These are phyloP conservation scores for Aspergillus felis DNA, from an alignment of 2,329 filamentous ascomycete genomes.

Conservation along the genomic window DNA sequence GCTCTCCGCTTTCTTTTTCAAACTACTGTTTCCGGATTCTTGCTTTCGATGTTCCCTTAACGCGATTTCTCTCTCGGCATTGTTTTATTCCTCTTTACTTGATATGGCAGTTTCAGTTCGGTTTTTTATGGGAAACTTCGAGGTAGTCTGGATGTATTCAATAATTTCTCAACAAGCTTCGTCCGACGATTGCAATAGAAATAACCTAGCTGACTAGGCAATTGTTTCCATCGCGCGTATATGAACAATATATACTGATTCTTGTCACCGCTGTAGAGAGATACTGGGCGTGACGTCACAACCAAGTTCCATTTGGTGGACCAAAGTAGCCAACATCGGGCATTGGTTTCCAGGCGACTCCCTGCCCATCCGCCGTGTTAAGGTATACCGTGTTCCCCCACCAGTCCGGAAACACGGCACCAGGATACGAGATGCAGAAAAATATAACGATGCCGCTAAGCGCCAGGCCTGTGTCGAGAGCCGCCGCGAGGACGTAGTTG, in stretches of 20 bases:
- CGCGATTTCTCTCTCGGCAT: constrained; percentile 4
- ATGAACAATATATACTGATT: neutral
- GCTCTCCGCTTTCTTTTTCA: constrained; percentile 5
- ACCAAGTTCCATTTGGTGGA: constrained; percentile 28
- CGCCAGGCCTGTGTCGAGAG: constrained; percentile 35
- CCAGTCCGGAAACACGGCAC: constrained; percentile 28
- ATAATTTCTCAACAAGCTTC: constrained; percentile 7
- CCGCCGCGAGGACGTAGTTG: constrained; percentile 42
- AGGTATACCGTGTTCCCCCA: constrained; percentile 32
- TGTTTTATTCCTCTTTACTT: constrained; percentile 7
- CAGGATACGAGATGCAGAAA: constrained; percentile 31
- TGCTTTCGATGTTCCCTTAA: constrained; percentile 2
- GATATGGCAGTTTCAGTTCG: constrained; percentile 6
- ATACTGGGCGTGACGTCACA: constrained; percentile 2
- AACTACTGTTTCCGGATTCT: constrained; percentile 6
- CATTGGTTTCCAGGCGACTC: constrained; percentile 24
- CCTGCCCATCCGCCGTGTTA: constrained; percentile 29
- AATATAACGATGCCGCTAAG: constrained; percentile 34
- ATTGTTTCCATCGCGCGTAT: neutral
- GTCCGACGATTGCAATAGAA: neutral
- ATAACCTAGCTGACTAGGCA: neutral
- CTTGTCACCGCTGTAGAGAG: neutral
- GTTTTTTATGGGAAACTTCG: constrained; percentile 3
- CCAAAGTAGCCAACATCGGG: constrained; percentile 28
- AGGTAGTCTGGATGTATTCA: constrained; percentile 15